Conservation (phyloP, 2,329 filamentous ascomycete genomes). For the Onygenales sp. region DNA sequence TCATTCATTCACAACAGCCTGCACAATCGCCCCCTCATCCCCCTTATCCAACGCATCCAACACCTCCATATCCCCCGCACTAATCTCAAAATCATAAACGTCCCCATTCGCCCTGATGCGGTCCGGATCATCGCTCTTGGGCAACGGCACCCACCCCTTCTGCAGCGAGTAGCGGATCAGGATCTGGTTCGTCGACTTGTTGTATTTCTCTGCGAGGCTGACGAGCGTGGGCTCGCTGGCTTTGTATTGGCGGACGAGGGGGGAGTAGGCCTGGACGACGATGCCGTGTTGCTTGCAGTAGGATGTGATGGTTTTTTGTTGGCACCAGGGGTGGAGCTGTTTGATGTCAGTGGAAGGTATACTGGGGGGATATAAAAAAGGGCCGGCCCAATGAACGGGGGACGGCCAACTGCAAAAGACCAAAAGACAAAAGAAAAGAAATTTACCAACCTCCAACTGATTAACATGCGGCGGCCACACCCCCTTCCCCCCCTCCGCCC, state of each 20-base stretch:
- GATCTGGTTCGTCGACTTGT: slow-evolving; percentile 65
- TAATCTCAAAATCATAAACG: slow-evolving; percentile 52
- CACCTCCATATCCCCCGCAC: slow-evolving; percentile 46
- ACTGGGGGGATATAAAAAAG: neutral
- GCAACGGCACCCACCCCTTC: slow-evolving; percentile 63
- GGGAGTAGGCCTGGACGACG: slow-evolving; percentile 45
- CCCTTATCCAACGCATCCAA: slow-evolving; percentile 45
- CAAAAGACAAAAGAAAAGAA: neutral
- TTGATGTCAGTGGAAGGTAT: neutral
- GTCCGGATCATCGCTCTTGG: slow-evolving; percentile 61
- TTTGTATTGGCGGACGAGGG: slow-evolving; percentile 57
- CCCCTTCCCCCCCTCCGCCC: slow-evolving; percentile 10
- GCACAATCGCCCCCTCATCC: slow-evolving; percentile 37
- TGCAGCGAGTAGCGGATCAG: slow-evolving; percentile 74
- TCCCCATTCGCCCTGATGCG: slow-evolving; percentile 58
- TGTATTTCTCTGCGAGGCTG: slow-evolving; percentile 59
- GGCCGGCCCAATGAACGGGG: slow-evolving; percentile 15
- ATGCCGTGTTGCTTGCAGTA: slow-evolving; percentile 47
- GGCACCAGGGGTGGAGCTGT: slow-evolving; percentile 63
- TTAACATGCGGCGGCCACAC: slow-evolving; percentile 63
- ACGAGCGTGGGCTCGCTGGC: slow-evolving; percentile 58
- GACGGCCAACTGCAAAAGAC: too few relatives aligned
- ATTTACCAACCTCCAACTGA: slow-evolving; percentile 55
- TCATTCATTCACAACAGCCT: slow-evolving; percentile 36
- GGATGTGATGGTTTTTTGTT: slow-evolving; percentile 50